Conservation (phyloP, 2,329 filamentous ascomycete genomes). For the Pestalotiopsis sp. region DNA sequence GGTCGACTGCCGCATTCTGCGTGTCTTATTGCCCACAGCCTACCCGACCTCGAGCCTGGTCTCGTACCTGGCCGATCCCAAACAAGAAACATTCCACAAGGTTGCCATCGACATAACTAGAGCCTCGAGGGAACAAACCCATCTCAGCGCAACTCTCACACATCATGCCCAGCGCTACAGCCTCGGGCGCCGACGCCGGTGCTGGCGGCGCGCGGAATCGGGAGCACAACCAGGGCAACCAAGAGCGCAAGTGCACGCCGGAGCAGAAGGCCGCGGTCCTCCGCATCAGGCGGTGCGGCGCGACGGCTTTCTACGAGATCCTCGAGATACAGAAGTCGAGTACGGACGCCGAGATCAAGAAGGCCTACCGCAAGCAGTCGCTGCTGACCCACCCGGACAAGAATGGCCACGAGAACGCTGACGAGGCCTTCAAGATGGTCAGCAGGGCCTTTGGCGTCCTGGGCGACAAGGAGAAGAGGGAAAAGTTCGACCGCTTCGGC, state of each 20-base stretch:
- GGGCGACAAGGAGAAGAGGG: slow-evolving; percentile 89
- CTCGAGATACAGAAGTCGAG: slow-evolving; percentile 67
- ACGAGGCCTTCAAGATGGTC: slow-evolving; percentile 99
- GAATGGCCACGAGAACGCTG: slow-evolving; percentile 92
- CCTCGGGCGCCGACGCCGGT: slow-evolving; percentile 53
- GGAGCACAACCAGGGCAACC: slow-evolving; percentile 75
- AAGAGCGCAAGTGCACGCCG: slow-evolving; percentile 75
- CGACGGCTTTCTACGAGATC: slow-evolving; percentile 96
- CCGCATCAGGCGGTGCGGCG: slow-evolving; percentile 78
- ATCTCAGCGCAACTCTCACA: slow-evolving; percentile 7
- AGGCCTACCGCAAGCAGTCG: slow-evolving; percentile 93
- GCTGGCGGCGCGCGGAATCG: slow-evolving; percentile 48
- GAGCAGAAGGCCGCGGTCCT: slow-evolving; percentile 92
- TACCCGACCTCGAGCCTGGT: neutral
- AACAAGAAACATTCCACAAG: neutral
- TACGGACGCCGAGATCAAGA: slow-evolving; percentile 88
- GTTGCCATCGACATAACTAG: neutral
- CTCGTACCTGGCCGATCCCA: neutral
- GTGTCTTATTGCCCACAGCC: neutral
- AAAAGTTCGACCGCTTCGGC: slow-evolving; percentile 84
- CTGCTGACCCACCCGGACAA: slow-evolving; percentile 97
- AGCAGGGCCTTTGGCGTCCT: slow-evolving; percentile 90
- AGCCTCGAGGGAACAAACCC: neutral
- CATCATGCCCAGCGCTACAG: slow-evolving; percentile 49
- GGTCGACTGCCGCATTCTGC: neutral